These are phyloP conservation scores for Hygrophorus pudorinus DNA, from an alignment of 768 basidiomycete genomes.

Conservation along the genomic window DNA sequence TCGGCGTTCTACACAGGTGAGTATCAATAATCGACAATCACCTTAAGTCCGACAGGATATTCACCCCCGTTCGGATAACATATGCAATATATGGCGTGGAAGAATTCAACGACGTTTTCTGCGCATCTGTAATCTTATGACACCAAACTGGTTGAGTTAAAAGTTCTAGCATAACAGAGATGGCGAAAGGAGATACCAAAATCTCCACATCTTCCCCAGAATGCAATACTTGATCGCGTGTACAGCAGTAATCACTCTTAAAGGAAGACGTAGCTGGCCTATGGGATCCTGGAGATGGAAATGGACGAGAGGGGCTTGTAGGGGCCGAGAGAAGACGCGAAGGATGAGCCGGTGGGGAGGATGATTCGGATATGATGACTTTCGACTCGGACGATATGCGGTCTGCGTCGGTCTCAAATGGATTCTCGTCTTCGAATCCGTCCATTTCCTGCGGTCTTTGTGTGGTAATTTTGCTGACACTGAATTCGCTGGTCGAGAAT, in stretches of 20 bases:
- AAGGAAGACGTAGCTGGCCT: slow-evolving; percentile 39
- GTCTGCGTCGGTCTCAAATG: slow-evolving; percentile 45
- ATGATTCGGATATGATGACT: slow-evolving; percentile 47
- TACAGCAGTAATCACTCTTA: slow-evolving; percentile 75
- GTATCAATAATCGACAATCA: slow-evolving; percentile 2
- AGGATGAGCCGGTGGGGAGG: slow-evolving; percentile 41
- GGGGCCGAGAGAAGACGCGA: slow-evolving; percentile 38
- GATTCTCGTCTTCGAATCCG: slow-evolving; percentile 56
- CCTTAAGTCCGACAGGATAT: slow-evolving; percentile 11
- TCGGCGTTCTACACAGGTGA: slow-evolving; percentile 51
- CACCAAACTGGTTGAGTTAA: background rate
- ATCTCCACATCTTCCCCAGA: slow-evolving; percentile 79
- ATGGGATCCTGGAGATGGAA: slow-evolving; percentile 49
- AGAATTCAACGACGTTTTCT: slow-evolving; percentile 89
- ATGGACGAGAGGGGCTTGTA: slow-evolving; percentile 32
- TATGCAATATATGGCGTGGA: slow-evolving; percentile 90
- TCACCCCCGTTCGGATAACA: slow-evolving; percentile 81
- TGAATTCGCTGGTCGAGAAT: background rate
- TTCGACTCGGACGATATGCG: slow-evolving; percentile 38
- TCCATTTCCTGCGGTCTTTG: slow-evolving; percentile 22
- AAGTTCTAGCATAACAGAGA: background rate
- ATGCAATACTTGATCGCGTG: slow-evolving; percentile 67
- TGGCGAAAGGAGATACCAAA: slow-evolving; percentile 36
- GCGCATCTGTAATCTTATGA: slow-evolving; percentile 82
- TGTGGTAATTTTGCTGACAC: background rate